Conservation (phyloP, 371 early-diverging fungal genomes). For the Mycotypha africana region DNA sequence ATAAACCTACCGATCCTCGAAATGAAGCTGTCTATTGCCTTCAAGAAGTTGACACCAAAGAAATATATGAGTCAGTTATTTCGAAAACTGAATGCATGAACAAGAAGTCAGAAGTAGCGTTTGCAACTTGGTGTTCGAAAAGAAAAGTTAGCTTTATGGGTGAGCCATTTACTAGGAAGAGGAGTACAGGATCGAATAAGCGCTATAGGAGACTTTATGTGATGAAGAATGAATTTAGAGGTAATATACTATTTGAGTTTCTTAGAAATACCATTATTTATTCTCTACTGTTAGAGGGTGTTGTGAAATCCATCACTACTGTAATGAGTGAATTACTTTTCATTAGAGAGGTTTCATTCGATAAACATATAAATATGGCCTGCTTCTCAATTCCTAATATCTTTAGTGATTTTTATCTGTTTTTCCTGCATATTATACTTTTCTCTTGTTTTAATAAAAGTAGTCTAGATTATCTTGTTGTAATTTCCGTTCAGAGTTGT, state of each 20-base stretch:
- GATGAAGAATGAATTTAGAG: background rate
- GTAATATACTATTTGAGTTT: background rate
- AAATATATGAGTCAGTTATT: conserved; percentile 15
- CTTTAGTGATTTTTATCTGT: no score
- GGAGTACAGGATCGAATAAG: background rate
- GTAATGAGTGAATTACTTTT: no score
- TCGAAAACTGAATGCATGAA: conserved; percentile 6
- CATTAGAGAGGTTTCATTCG: no score
- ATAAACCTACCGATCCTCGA: conserved; percentile 12
- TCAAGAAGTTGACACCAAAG: conserved; percentile 17
- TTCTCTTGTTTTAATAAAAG: no score
- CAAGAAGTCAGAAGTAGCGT: no score
- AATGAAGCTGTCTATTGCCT: conserved; percentile 16
- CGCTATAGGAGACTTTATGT: conserved; percentile 1
- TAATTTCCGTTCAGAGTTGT: no score
- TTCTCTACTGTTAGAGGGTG: conserved; percentile 4
- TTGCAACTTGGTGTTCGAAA: conserved; percentile 1
- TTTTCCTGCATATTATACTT: no score
- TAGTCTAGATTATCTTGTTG: no score
- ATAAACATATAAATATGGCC: no score
- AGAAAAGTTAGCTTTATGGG: conserved; percentile 1
- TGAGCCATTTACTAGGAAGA: conserved; percentile 1
- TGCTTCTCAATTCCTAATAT: no score
- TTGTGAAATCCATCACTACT: conserved; percentile 1
- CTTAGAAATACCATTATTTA: conserved; percentile 6